phyloP scores from a whole-genome alignment of 1,284 basidiomycete genomes.

The Puccinia horiana region DNA sequence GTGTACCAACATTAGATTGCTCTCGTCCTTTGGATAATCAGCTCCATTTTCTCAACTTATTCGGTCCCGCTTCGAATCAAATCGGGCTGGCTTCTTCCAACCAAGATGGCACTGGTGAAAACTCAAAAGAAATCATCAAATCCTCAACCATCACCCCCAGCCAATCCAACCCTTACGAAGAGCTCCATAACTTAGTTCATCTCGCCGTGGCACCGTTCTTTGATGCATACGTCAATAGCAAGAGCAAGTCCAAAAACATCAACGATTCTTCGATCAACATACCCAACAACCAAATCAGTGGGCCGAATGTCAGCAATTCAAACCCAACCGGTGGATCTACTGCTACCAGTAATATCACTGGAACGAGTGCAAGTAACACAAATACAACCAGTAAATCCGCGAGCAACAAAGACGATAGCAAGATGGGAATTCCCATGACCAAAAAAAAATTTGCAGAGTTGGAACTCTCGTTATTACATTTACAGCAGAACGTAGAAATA shows the following conservation, averaged over 20 bases:
- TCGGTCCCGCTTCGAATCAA: constrained; percentile 72
- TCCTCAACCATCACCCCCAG: constrained; percentile 58
- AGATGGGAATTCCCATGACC: constrained; percentile 96
- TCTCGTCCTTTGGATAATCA: constrained; percentile 76
- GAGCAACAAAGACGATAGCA: constrained; percentile 77
- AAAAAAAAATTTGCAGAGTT: constrained; percentile 99
- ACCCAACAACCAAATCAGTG: constrained; percentile 8
- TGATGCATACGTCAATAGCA: constrained; percentile 80
- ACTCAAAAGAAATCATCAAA: constrained; percentile 50
- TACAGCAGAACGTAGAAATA: constrained; percentile 98
- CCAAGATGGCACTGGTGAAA: constrained; percentile 45
- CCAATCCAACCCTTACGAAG: constrained; percentile 76
- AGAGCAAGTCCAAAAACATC: constrained; percentile 53
- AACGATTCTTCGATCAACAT: constrained; percentile 36
- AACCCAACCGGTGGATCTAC: neutral
- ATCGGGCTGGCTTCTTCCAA: constrained; percentile 23
- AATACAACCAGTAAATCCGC: constrained; percentile 64
- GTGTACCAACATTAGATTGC: constrained; percentile 78
- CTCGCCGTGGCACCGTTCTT: constrained; percentile 97
- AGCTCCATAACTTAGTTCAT: constrained; percentile 92
- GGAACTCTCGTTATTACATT: constrained; percentile 89
- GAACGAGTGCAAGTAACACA: constrained; percentile 28
- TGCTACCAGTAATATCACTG: constrained; percentile 1
- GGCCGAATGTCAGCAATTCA: constrained; percentile 19
- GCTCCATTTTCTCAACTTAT: constrained; percentile 87